These are phyloP conservation scores for Teunomyces stri DNA, from an alignment of 805 yeast species.

Conservation along the genomic window DNA sequence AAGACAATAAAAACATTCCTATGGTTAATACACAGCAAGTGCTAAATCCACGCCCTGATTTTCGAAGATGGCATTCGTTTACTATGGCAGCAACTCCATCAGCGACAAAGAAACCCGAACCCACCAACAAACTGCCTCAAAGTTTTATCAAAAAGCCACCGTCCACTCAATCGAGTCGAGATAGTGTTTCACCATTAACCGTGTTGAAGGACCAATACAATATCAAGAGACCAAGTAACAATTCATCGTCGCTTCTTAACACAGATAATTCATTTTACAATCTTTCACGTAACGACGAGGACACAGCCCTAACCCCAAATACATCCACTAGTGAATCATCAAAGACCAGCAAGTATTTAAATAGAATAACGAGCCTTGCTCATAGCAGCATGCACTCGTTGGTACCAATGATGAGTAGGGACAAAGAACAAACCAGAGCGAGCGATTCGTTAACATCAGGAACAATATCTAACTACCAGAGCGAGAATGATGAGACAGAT, in stretches of 20 bases:
- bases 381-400: constrained; percentile 17
- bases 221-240: constrained; percentile 18
- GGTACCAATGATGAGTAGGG: constrained; percentile 10
- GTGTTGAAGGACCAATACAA: constrained; percentile 26
- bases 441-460: constrained; percentile 2
- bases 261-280: constrained; percentile 21
- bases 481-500: constrained; percentile 17
- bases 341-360: constrained; percentile 1
- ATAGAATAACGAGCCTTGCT: constrained; percentile 12
- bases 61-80: constrained; percentile 13
- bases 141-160: neutral
- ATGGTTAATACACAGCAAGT: constrained; percentile 8
- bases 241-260: constrained; percentile 1
- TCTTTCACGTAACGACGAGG: constrained; percentile 2
- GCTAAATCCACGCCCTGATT: constrained; percentile 9
- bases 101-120: neutral
- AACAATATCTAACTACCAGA: constrained; percentile 16
- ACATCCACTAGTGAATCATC: neutral
- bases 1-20: constrained; percentile 8
- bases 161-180: neutral
- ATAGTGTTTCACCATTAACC: constrained; percentile 26
- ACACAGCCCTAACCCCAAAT: neutral
- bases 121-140: neutral
- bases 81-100: constrained; percentile 1
- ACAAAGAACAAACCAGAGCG: neutral